Percentiles rank a stretch among this genome's conserved stretches.
Evolutionary conservation across 306 rosid species (phyloP).

Genomic region (Cucumis cinereus): DNA sequence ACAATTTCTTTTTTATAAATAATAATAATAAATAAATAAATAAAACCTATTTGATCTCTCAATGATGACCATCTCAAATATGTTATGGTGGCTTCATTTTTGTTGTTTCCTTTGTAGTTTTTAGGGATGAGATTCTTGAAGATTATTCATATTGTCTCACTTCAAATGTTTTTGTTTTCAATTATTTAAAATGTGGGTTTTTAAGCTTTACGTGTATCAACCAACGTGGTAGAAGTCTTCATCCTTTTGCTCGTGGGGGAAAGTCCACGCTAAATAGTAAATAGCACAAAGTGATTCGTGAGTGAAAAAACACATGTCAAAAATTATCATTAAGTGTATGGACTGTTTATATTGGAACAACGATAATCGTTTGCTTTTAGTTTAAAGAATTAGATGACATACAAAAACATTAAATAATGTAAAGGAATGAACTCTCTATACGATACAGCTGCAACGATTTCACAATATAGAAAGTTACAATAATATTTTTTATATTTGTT

Average conservation of each 20-base stretch:
- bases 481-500: too few species aligned
- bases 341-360: background rate
- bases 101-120: background rate
- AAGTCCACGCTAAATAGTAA: background rate
- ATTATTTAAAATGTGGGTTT: background rate
- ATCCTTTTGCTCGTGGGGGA: background rate
- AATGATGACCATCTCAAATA: background rate
- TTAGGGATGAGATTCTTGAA: background rate
- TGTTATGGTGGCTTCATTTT: background rate
- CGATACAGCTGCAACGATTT: too few species aligned
- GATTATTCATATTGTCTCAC: background rate
- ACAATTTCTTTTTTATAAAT: background rate
- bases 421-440: too few species aligned
- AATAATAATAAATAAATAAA: background rate
- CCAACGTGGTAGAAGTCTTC: background rate
- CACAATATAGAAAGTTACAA: too few species aligned
- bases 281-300: background rate
- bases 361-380: background rate
- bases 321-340: background rate
- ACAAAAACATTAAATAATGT: too few species aligned
- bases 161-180: background rate
- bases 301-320: too few species aligned
- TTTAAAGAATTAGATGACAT: too few species aligned
- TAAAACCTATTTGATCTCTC: background rate
- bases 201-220: background rate